Base-by-base conservation (phyloP, 2,329 filamentous ascomycete species). In the Emmonsiellopsis sp. region DNA sequence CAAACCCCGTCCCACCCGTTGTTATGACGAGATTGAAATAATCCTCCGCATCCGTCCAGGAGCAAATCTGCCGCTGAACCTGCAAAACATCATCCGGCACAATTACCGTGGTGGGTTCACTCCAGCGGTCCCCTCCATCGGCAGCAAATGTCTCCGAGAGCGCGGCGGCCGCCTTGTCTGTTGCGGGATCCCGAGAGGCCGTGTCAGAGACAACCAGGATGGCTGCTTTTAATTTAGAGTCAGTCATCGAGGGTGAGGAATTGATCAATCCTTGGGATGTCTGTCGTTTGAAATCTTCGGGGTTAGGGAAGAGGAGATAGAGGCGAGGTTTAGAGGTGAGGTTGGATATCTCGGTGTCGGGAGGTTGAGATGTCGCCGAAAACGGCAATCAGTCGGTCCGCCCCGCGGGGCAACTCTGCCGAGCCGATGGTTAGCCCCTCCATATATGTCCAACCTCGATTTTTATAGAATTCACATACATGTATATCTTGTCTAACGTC, bases 1-100 rank as follows among this genome's bases (percentile, higher is more conserved):
- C 86, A 70, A 98, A 98, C 0, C 93, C 93, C 1, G 93, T 98
- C 2, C 93, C 93, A 20, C 93, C 93, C 6, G 89, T 95, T 0
- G 90, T 92, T 46, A 96, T 70, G 55, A 98, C 81, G 54, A 97
- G 72, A 69, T 95, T 92, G 3, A 76, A 69, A 47, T 78, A 77
- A 5, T 79, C 69, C 9, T 77, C 71, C n/a, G 65, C 62, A 68
- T 95, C 90, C 0, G 87, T 77, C 88, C 89, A 96, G 9, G 74
- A 65, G 56, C 76, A 81, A 50, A 98, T 79, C 50, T 83, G 78
- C 13, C 77, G 77, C 65, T 95, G 89, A 54, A 98, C 96, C 16
- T 85, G 78, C 4, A 81, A 68, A 5, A 84, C 76, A 65, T 83
- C 81, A 68, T 98, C 93, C 11, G 87, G 74, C 3, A 97, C 88